These are phyloP conservation scores for Boeremia lycopersici DNA, from an alignment of 2,329 filamentous ascomycete species.

Conservation along the genomic window DNA sequence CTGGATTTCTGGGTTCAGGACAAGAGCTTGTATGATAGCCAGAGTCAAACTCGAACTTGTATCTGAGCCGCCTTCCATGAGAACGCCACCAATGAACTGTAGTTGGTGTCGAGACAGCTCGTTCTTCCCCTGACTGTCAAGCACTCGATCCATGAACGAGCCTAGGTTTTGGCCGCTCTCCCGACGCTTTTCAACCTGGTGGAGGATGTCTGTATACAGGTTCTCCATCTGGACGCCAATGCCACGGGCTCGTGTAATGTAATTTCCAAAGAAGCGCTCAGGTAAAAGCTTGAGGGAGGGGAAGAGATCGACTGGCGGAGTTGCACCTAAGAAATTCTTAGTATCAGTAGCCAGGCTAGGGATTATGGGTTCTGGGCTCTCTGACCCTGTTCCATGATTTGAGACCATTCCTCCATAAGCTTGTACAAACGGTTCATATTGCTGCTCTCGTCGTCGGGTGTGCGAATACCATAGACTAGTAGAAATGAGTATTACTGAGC, in stretches of 20 bases:
- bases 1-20: slow-evolving; percentile 2
- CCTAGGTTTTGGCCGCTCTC: not conserved
- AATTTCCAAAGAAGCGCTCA: slow-evolving; percentile 20
- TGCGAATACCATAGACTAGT: slow-evolving; percentile 20
- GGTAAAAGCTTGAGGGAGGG: slow-evolving; percentile 46
- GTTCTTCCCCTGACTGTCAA: slow-evolving; percentile 16
- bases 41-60: slow-evolving; percentile 26
- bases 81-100: slow-evolving; percentile 15
- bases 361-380: not conserved
- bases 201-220: slow-evolving; percentile 13
- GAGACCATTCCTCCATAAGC: slow-evolving; percentile 50
- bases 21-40: slow-evolving; percentile 2
- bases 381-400: slow-evolving; percentile 35
- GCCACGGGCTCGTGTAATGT: slow-evolving; percentile 14
- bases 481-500: not conserved
- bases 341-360: not conserved
- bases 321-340: slow-evolving; percentile 51
- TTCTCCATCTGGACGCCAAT: slow-evolving; percentile 17
- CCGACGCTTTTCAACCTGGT: slow-evolving; percentile 16
- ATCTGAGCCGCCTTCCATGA: slow-evolving; percentile 25
- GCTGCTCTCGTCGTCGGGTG: not conserved
- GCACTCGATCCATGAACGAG: slow-evolving; percentile 24
- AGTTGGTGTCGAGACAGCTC: slow-evolving; percentile 8
- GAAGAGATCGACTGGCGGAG: slow-evolving; percentile 54
- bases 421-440: slow-evolving; percentile 50